These are phyloP conservation scores for Trichophyton simii DNA, from an alignment of 2,329 filamentous ascomycete species.

Conservation along the genomic window DNA sequence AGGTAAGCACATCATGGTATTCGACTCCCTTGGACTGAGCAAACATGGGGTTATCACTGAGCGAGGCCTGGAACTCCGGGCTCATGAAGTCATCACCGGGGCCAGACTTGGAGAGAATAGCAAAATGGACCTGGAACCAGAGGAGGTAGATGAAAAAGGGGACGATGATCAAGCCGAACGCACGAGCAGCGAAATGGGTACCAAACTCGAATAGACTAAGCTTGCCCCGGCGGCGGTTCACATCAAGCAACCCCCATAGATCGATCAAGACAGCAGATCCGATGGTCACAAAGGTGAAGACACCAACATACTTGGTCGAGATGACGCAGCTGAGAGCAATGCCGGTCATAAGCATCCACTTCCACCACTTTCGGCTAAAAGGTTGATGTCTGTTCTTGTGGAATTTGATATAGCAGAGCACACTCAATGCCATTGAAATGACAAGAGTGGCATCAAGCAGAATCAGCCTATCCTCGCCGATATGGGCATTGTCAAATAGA, in stretches of 20 bases:
- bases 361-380: conserved; percentile 98
- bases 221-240: conserved; percentile 73
- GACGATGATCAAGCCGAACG: conserved; percentile 73
- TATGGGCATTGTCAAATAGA: conserved; percentile 93
- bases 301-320: conserved; percentile 93
- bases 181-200: conserved; percentile 80
- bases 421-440: conserved; percentile 87
- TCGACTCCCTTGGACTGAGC: conserved; percentile 74
- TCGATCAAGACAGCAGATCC: conserved; percentile 89
- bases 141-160: conserved; percentile 98
- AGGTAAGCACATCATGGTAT: conserved; percentile 76
- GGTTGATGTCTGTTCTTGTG: conserved; percentile 86
- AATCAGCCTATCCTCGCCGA: conserved; percentile 90
- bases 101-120: conserved; percentile 74
- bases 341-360: conserved; percentile 92
- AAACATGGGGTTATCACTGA: conserved; percentile 88
- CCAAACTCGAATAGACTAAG: conserved; percentile 66
- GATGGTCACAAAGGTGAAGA: conserved; percentile 94
- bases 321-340: conserved; percentile 94
- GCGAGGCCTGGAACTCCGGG: conserved; percentile 91
- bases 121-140: conserved; percentile 99
- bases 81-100: conserved; percentile 99
- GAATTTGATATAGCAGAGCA: conserved; percentile 91
- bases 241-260: conserved; percentile 83
- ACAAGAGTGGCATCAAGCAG: conserved; percentile 88